These are phyloP conservation scores for Gossypium laxum DNA, from an alignment of 441 rosid genomes.

Conservation along the genomic window DNA sequence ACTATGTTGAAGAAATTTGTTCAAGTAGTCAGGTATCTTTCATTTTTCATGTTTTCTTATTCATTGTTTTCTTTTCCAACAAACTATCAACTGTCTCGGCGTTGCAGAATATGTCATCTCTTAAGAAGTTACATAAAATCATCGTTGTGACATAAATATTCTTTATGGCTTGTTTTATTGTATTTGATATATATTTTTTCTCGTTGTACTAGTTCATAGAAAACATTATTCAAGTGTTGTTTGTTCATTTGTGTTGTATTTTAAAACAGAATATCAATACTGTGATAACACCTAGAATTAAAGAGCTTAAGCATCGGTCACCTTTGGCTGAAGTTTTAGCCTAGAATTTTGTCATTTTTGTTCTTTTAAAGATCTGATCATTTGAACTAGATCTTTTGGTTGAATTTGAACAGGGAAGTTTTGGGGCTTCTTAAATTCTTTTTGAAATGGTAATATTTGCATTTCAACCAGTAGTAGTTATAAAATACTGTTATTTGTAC, in stretches of 20 bases:
- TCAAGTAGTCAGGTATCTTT: conserved; percentile 57
- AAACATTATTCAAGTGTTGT: not conserved
- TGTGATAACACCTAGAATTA: not conserved
- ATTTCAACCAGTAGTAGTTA: not conserved
- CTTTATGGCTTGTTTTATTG: conserved; percentile 4
- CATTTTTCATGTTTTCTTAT: not conserved
- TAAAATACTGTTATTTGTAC: not conserved
- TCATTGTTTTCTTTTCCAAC: not conserved
- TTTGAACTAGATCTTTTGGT: not conserved
- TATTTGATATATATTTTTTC: not conserved
- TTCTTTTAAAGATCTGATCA: not conserved
- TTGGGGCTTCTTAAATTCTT: not conserved
- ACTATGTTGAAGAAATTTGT: conserved; percentile 38
- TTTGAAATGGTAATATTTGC: not conserved
- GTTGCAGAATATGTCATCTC: not conserved
- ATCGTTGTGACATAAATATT: not conserved
- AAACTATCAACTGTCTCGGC: not conserved
- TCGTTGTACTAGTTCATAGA: not conserved
- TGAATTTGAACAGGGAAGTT: not conserved
- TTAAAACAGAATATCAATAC: not conserved
- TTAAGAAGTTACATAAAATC: not conserved
- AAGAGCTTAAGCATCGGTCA: not conserved
- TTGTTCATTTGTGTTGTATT: not conserved
- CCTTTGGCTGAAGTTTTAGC: conserved; percentile 1
- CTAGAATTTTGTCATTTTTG: not conserved